Conservation (phyloP, 1,139 yeast species). For the Yamadazyma pseudoaaseri region DNA sequence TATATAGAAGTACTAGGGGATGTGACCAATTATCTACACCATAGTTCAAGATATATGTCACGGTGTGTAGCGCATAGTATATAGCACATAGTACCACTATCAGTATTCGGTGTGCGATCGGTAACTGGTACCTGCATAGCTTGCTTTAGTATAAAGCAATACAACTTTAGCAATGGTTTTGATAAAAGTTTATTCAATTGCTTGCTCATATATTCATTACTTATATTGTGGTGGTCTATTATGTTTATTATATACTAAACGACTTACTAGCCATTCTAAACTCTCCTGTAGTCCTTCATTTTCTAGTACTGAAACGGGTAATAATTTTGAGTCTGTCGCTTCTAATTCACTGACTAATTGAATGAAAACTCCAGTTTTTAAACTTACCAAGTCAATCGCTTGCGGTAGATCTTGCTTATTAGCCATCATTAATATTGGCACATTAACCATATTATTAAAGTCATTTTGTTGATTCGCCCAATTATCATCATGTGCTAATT, state of each 20-base stretch:
- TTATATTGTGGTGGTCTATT: slow-evolving; percentile 67
- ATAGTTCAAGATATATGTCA: no score
- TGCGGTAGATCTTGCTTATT: slow-evolving; percentile 88
- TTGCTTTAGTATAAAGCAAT: no score
- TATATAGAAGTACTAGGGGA: no score
- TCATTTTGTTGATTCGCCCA: slow-evolving; percentile 44
- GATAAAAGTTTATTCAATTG: no score
- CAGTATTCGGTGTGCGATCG: no score
- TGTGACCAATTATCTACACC: no score
- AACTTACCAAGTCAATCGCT: slow-evolving; percentile 73
- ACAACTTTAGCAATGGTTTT: no score
- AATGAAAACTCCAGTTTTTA: slow-evolving; percentile 77
- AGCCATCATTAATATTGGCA: slow-evolving; percentile 91
- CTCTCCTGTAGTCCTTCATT: slow-evolving; percentile 88
- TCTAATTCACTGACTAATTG: slow-evolving; percentile 76
- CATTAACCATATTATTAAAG: slow-evolving; percentile 53
- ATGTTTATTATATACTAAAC: slow-evolving; percentile 74
- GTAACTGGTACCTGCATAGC: no score
- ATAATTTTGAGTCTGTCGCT: slow-evolving; percentile 86
- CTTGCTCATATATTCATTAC: no score
- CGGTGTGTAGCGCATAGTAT: no score
- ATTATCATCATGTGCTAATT: slow-evolving; percentile 40
- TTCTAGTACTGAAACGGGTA: slow-evolving; percentile 85
- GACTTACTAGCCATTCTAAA: slow-evolving; percentile 80
- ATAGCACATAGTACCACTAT: no score